Percentiles rank a stretch among this genome's conserved stretches.
Conservation (phyloP, 1,284 basidiomycete genomes). For the Heterobasidion irregulare region DNA sequence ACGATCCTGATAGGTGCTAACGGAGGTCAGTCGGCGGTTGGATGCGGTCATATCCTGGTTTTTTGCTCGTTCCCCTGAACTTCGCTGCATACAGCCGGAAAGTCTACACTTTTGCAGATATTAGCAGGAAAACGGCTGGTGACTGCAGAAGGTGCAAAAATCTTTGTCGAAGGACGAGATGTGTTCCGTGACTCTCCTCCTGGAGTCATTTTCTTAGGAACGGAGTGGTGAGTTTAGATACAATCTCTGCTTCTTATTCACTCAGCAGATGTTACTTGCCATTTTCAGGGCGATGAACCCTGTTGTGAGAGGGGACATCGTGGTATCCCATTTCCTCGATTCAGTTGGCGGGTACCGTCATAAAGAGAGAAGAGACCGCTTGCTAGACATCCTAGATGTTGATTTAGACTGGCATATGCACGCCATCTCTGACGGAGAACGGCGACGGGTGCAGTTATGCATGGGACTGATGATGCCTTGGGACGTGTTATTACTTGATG, state of each 20-base stretch:
- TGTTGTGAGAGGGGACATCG: slow-evolving; percentile 87
- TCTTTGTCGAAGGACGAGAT: slow-evolving; percentile 73
- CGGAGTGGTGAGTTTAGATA: slow-evolving; percentile 62
- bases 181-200: slow-evolving; percentile 73
- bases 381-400: slow-evolving; percentile 91
- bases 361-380: slow-evolving; percentile 78
- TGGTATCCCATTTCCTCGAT: slow-evolving; percentile 86
- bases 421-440: slow-evolving; percentile 91
- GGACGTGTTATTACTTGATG: slow-evolving; percentile 91
- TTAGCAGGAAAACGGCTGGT: slow-evolving; percentile 90
- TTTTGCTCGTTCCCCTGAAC: not conserved
- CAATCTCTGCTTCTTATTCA: not conserved
- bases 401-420: slow-evolving; percentile 94
- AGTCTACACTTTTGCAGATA: slow-evolving; percentile 92
- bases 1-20: slow-evolving; percentile 89
- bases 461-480: slow-evolving; percentile 97
- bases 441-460: slow-evolving; percentile 88
- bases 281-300: slow-evolving; percentile 89
- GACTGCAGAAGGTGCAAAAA: slow-evolving; percentile 44
- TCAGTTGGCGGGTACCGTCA: slow-evolving; percentile 94
- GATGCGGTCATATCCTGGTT: not conserved
- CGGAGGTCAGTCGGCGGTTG: slow-evolving; percentile 49
- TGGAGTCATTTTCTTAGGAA: slow-evolving; percentile 87
- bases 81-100: slow-evolving; percentile 57
- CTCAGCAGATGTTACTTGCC: not conserved